These are phyloP conservation scores for Flaveria trinervia DNA, from an alignment of 129 eudicot genomes.

Conservation along the genomic window DNA sequence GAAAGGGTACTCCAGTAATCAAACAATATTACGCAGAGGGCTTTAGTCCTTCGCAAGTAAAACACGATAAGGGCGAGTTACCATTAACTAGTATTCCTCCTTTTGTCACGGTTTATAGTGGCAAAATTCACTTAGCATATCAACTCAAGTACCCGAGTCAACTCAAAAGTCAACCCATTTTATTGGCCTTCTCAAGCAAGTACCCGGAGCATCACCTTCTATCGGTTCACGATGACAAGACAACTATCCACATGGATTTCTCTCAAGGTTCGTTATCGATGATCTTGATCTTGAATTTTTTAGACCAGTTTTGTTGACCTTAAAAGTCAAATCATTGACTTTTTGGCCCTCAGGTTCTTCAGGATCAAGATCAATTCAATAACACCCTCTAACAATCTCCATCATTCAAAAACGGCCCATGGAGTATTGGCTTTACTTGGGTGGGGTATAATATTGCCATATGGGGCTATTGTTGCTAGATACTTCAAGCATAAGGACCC, in stretches of 20 bases:
- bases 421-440: constrained; percentile 73
- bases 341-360: constrained; percentile 43
- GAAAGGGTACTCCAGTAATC: constrained; percentile 62
- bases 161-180: constrained; percentile 57
- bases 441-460: constrained; percentile 84
- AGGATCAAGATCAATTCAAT: constrained; percentile 29
- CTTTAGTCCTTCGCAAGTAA: constrained; percentile 50
- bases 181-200: constrained; percentile 59
- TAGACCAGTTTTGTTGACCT: background rate
- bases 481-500: constrained; percentile 67
- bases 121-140: constrained; percentile 71
- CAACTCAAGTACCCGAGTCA: constrained; percentile 59
- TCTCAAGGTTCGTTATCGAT: constrained; percentile 56
- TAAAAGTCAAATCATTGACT: background rate
- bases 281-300: background rate
- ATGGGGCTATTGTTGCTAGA: constrained; percentile 81
- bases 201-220: constrained; percentile 66
- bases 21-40: constrained; percentile 71
- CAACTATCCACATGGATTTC: constrained; percentile 60
- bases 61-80: constrained; percentile 67
- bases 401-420: constrained; percentile 53
- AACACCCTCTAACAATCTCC: constrained; percentile 34
- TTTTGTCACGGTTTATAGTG: constrained; percentile 55
- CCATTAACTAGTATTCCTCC: constrained; percentile 79
- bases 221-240: constrained; percentile 75